Evolutionary conservation across 495 filamentous ascomycete genomes (phyloP).

Genomic region (Penicillium argentinense): DNA sequence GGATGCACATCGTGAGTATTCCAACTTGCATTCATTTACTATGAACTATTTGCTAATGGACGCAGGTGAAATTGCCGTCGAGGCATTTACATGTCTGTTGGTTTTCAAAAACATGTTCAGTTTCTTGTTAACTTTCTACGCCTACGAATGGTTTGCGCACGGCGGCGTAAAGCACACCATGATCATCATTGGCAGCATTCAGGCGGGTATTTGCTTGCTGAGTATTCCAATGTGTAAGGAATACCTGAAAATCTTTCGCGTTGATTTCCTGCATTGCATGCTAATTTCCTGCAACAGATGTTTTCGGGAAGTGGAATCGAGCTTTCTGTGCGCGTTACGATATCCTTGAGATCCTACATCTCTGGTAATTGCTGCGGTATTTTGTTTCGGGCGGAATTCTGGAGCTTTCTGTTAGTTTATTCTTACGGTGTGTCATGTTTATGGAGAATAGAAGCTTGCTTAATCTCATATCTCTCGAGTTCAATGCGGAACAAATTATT

Average conservation of each 20-base stretch:
- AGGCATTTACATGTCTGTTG: constrained; percentile 86
- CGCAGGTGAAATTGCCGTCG: constrained; percentile 76
- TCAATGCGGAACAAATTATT: no score
- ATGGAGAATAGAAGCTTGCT: no score
- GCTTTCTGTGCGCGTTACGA: constrained; percentile 70
- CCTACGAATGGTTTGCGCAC: constrained; percentile 74
- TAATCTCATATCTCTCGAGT: no score
- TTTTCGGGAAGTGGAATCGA: constrained; percentile 78
- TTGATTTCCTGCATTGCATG: background rate
- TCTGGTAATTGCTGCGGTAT: no score
- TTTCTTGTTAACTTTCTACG: constrained; percentile 79
- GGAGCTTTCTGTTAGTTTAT: no score
- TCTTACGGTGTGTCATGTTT: no score
- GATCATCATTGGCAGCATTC: constrained; percentile 69
- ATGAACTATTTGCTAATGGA: no score
- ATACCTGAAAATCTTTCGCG: background rate
- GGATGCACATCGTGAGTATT: constrained; percentile 79
- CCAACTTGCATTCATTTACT: no score
- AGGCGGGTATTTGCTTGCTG: constrained; percentile 70
- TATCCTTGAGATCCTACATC: constrained; percentile 57
- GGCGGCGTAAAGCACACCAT: constrained; percentile 63
- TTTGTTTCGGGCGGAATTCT: no score
- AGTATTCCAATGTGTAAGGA: constrained; percentile 77
- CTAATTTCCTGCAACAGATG: constrained; percentile 51
- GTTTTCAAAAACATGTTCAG: constrained; percentile 94